Evolutionary conservation across 495 filamentous ascomycete genomes (phyloP), one percentile per base, ranked within the genome.

Genomic region (Chaetomium fimeti): DNA sequence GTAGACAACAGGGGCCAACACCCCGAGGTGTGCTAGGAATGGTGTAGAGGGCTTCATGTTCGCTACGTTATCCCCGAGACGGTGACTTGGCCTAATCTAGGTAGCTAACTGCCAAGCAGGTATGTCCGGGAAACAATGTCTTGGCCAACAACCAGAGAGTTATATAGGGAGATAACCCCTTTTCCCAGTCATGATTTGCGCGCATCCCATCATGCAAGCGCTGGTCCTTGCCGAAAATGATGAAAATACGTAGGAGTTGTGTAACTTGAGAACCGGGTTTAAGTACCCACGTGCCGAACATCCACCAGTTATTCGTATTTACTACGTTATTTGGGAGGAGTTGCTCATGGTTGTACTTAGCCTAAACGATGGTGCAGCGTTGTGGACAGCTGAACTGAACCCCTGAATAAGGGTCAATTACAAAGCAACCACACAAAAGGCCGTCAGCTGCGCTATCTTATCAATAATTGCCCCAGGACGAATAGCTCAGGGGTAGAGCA

Each of bases 401-500:
- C 20, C 48, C 22, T 52, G 45, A 24, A 24, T 49, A n/a, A 49
- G 45, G 45, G 45, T 49, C n/a, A 20, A 9, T 3, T 9, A 8
- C 20, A 20, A 8, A 9, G 3, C 8, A 36, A 11, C 7, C 43
- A 2, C 15, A 52, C 24, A 52, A 2, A 52, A 16, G 22, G 1
- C 1, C 25, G 13, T 5, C 1, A 5, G 13, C 12, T 12, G 2
- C 24, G 6, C 48, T 5, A 6, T 32, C 28, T 55, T 36, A 29
- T 36, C 52, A 32, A 18, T 36, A 55, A 27, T 52, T 2, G 8
- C 13, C 32, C 12, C 43, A 49, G 61, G 61, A 62, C 61, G 61
- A 62, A 38, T 62, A 62, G 61, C 61, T 62, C 61, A 62, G 61
- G 51, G 61, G 61, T 62, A 62, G 61, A 62, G 61, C 61, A 62